phyloP scores from a whole-genome alignment of 495 filamentous ascomycete genomes.

The Neurospora sp. region DNA sequence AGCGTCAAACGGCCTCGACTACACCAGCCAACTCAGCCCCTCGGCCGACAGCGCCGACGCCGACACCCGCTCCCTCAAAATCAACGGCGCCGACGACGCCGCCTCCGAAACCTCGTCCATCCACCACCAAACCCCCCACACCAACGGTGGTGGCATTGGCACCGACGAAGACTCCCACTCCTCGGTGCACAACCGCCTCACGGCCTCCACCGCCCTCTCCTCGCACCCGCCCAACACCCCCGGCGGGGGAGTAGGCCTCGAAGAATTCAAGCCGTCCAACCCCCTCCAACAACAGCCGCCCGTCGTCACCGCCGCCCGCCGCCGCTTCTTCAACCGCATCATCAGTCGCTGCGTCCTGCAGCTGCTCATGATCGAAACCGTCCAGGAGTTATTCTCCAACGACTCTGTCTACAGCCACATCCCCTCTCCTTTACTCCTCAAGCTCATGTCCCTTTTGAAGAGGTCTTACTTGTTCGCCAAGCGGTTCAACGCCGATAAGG shows the following conservation, averaged over 20 bases:
- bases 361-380: slow-evolving; percentile 97
- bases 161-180: slow-evolving; percentile 11
- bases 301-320: slow-evolving; percentile 80
- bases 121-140: slow-evolving; percentile 8
- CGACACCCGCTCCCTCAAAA: slow-evolving; percentile 48
- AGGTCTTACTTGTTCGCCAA: slow-evolving; percentile 93
- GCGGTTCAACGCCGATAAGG: slow-evolving; percentile 94
- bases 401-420: slow-evolving; percentile 92
- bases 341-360: slow-evolving; percentile 98
- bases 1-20: slow-evolving; percentile 33
- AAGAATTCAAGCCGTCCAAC: slow-evolving; percentile 76
- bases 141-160: slow-evolving; percentile 24
- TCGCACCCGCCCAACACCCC: slow-evolving; percentile 15
- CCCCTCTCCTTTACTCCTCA: slow-evolving; percentile 74
- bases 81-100: slow-evolving; percentile 44
- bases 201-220: slow-evolving; percentile 13
- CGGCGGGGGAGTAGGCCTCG: slow-evolving; percentile 41
- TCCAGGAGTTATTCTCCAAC: slow-evolving; percentile 96
- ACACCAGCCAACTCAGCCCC: slow-evolving; percentile 31
- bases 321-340: slow-evolving; percentile 98
- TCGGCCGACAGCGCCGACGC: slow-evolving; percentile 26
- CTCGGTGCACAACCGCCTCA: slow-evolving; percentile 1
- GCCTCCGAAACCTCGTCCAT: slow-evolving; percentile 16
- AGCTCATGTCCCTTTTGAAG: slow-evolving; percentile 87
- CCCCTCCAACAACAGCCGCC: slow-evolving; percentile 75